Evolutionary conservation across 1,284 basidiomycete species (phyloP).

Genomic region (Singerocomus inundabilis): DNA sequence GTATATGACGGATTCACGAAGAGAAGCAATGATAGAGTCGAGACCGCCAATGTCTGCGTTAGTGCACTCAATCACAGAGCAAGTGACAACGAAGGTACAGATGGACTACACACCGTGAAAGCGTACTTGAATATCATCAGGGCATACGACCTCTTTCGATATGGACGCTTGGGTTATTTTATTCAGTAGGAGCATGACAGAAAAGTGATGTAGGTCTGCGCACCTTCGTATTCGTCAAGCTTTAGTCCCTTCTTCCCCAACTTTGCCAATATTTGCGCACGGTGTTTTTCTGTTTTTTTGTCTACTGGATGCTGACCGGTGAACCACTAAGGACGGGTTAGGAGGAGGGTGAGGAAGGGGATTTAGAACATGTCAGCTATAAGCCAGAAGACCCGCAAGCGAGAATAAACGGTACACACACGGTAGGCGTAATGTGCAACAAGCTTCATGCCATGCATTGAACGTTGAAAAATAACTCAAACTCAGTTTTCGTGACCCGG

Average conservation of each 20-base stretch:
- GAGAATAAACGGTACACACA: slow-evolving; percentile 31
- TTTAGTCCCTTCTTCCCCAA: slow-evolving; percentile 71
- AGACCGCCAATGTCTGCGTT: slow-evolving; percentile 88
- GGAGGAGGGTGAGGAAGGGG: background rate
- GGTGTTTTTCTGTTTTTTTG: slow-evolving; percentile 68
- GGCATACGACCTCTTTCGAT: slow-evolving; percentile 82
- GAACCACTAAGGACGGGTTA: slow-evolving; percentile 39
- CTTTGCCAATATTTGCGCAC: slow-evolving; percentile 67
- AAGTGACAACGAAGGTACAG: background rate
- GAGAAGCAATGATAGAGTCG: slow-evolving; percentile 86
- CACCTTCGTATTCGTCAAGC: slow-evolving; percentile 81
- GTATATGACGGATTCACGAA: slow-evolving; percentile 96
- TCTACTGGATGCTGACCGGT: slow-evolving; percentile 50
- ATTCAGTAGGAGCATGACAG: background rate
- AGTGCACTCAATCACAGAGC: background rate
- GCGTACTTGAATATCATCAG: slow-evolving; percentile 75
- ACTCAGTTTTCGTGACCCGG: background rate
- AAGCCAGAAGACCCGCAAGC: background rate
- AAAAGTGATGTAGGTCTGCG: slow-evolving; percentile 25
- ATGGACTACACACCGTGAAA: slow-evolving; percentile 60
- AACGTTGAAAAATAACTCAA: background rate
- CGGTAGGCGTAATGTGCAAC: slow-evolving; percentile 51
- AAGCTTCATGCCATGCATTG: slow-evolving; percentile 34
- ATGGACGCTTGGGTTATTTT: slow-evolving; percentile 57
- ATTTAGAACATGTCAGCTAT: background rate